Evolutionary conservation across 1,139 yeast genomes (phyloP), one percentile per base, ranked within the genome.

Genomic region (Suhomyces bribrorum): DNA sequence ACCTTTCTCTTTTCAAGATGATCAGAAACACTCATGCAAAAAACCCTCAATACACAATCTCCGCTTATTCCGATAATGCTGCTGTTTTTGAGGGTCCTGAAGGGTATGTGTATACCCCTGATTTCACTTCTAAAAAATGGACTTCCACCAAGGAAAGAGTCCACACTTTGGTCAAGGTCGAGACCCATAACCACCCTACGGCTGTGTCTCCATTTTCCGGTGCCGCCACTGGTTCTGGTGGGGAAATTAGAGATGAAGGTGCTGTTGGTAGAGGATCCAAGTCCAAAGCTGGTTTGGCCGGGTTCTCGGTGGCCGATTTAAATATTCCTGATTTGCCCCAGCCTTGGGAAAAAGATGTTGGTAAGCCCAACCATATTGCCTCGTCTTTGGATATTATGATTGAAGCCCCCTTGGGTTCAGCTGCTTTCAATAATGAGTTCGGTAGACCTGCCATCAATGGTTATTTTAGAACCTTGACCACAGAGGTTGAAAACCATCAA

Each of bases 151-250:
- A 78, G 49, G 98, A 94, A 66, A 72, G 70, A 38, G 95, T 92
- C 17, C 94, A 92, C 50, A 87, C 95, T 57, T 73, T 94, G 51
- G 86, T 90, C 51, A 94, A 94, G 62, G 98, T 94, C 36, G 99
- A 94, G 67, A 94, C 99, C 23, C 99, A 94, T 63, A 94, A 94
- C 67, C 99, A 94, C 62, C 99, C 99, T 38, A 94, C 99, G 26
- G 98, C 98, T 0, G 97, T 94, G 9, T 90, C 97, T 20, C 99
- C 99, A 25, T 94, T 87, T 66, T 92, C 98, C 5, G 99, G 99
- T 65, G 99, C 99, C 26, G 96, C 99, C 26, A 94, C 99, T 14
- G 99, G 99, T 49, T 90, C 98, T 14, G 99, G 99, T 63, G 99
- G 99, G 69, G 99, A 94, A 68, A 94, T 94, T 56, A 86, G 99